Evolutionary conservation across 495 filamentous ascomycete genomes (phyloP).

Genomic region (Aspergillus ostianus): DNA sequence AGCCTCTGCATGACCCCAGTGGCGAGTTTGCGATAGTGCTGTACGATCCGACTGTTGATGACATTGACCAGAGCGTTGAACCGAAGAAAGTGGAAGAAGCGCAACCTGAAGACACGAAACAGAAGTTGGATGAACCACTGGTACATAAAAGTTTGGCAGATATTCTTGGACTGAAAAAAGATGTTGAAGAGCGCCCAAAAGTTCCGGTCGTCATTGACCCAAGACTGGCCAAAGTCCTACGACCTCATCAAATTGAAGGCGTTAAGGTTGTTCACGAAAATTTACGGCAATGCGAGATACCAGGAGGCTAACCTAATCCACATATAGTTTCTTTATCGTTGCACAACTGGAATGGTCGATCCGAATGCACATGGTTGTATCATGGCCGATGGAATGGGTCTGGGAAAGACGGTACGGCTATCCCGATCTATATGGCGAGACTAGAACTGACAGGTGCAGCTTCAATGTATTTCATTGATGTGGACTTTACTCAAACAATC

Average conservation of each 20-base stretch:
- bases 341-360: conserved; percentile 91
- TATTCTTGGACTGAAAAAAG: conserved; percentile 91
- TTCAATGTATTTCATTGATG: conserved; percentile 79
- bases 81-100: conserved; percentile 51
- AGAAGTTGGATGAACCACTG: conserved; percentile 72
- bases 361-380: conserved; percentile 95
- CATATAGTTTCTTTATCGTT: conserved; percentile 82
- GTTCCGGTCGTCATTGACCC: conserved; percentile 98
- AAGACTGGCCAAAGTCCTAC: conserved; percentile 80
- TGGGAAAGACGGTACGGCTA: conserved; percentile 80
- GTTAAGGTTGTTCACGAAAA: conserved; percentile 61
- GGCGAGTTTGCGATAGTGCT: conserved; percentile 97
- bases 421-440: background rate
- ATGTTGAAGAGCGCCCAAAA: conserved; percentile 73
- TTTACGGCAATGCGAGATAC: background rate
- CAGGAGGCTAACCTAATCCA: background rate
- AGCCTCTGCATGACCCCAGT: conserved; percentile 88
- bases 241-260: conserved; percentile 97
- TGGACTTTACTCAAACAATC: conserved; percentile 98
- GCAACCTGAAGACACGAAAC: conserved; percentile 46
- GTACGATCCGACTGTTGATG: conserved; percentile 92
- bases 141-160: conserved; percentile 94
- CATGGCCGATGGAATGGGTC: conserved; percentile 99
- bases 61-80: conserved; percentile 59
- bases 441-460: conserved; percentile 43